Evolutionary conservation across 495 filamentous ascomycete species (phyloP).

Genomic region (Hypoxylon fragiforme): DNA sequence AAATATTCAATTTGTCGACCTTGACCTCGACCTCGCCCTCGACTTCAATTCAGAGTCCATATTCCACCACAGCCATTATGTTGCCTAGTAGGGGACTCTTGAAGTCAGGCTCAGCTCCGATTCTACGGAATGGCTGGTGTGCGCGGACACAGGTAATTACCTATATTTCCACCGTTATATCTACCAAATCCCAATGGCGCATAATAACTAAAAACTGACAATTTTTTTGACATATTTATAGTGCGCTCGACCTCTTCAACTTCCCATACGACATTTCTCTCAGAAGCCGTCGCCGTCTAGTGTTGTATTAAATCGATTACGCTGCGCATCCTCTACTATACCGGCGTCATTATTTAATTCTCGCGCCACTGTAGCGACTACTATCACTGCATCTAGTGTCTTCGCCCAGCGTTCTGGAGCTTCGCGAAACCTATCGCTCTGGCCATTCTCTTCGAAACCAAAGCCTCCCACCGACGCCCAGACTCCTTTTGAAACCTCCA

Average conservation of each 20-base stretch:
- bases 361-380: slow-evolving; percentile 1
- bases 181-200: slow-evolving; percentile 1
- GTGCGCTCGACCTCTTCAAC: slow-evolving; percentile 17
- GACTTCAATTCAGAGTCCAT: not conserved
- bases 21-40: not conserved
- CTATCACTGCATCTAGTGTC: slow-evolving; percentile 18
- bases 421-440: slow-evolving; percentile 37
- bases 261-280: slow-evolving; percentile 12
- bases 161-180: not conserved
- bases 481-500: not conserved
- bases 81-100: slow-evolving; percentile 56
- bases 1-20: slow-evolving; percentile 4
- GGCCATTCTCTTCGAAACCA: slow-evolving; percentile 36
- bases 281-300: not conserved
- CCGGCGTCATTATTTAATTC: slow-evolving; percentile 1
- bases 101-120: slow-evolving; percentile 46
- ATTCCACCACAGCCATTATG: slow-evolving; percentile 54
- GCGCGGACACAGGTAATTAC: slow-evolving; percentile 36
- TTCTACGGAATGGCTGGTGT: slow-evolving; percentile 40
- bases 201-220: too few species aligned
- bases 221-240: slow-evolving; percentile 6
- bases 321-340: not conserved
- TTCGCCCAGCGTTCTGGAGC: slow-evolving; percentile 37
- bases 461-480: slow-evolving; percentile 12
- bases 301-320: slow-evolving; percentile 3